Evolutionary conservation across 2,329 filamentous ascomycete species (phyloP), one percentile per base, ranked within the genome.

Genomic region (Rutstroemia sp.): DNA sequence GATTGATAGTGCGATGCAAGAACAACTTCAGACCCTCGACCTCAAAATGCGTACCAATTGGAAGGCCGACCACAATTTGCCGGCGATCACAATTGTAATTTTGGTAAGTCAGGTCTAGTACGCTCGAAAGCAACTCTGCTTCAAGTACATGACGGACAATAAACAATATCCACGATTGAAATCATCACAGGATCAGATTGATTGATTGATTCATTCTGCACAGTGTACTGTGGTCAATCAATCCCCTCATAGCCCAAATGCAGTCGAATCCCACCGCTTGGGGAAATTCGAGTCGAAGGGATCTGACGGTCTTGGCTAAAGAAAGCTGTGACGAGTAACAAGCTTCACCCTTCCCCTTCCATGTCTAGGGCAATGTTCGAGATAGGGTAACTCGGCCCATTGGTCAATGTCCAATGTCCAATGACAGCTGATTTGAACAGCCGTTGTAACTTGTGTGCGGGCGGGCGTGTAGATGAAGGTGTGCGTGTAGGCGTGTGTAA

Each of bases 231-330:
- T 23, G 5, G 23, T 23, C 23, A 23, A 23, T 23, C 23, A 23
- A 23, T 23, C n/a, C n/a, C n/a, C n/a, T n/a, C n/a, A 30, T 30
- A 34, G 30, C 7, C 37, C 45, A 7, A 39, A 21, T 49, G 39
- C 19, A 54, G 8, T 49, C 8, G 14, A 21, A 25, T 42, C 39
- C 39, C 52, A 8, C 39, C 42, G 37, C 58, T 50, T 52, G 30
- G 44, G 55, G 39, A 34, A 57, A 48, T 49, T 54, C 49, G 19
- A 49, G 23, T 54, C 45, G 45, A 54, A 47, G 25, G 39, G 45
- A 37, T 38, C 38, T 39, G 52, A 39, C 16, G 37, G 23, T 34
- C 52, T 54, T 54, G 52, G 44, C 52, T 48, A 34, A 27, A 18
- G 12, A 46, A 46, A 46, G 21, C 21, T 42, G 39, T 19, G 16